Evolutionary conservation across 2,329 filamentous ascomycete genomes (phyloP), one percentile per base, ranked within the genome.

Genomic region (Immersiporthe knoxdaviesiana): DNA sequence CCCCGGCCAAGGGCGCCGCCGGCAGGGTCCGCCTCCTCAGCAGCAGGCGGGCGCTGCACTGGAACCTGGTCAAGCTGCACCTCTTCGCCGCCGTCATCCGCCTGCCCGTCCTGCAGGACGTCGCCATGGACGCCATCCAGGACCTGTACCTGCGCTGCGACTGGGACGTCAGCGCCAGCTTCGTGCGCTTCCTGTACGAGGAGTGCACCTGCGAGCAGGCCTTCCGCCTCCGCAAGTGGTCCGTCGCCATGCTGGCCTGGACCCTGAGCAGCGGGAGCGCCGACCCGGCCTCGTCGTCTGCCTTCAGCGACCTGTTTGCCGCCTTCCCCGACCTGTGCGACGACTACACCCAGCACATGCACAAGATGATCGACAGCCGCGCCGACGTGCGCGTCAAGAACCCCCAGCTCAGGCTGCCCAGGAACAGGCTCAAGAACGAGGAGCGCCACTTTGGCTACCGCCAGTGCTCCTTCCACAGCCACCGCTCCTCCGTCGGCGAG

Each of bases 231-330:
- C 84, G 87, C 62, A 84, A 85, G 72, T 89, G 87, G 87, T 83
- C 85, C 66, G 85, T 88, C 7, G 86, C 87, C 69, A 88, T 88
- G 85, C 81, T 87, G 18, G 85, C 85, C n/a, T 88, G 85, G 81
- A 82, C 83, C 2, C 80, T 87, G 77, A 77, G 75, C 66, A 76
- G 76, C 69, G 72, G 76, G 64, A 32, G 71, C 72, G 24, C 72
- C 75, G 67, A 70, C n/a, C 47, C 72, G 65, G 74, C 78, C 5
- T n/a, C n/a, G n/a, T n/a, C n/a, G n/a, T n/a, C n/a, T n/a, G 76
- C 78, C 12, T 70, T 58, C 56, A 54, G 63, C 39, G 62, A 66
- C 14, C 41, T 71, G 39, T 68, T 70, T 24, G 58, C 65, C 39
- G 79, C 77, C 67, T 82, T 86, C 72, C 81, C 83, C 1, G 82